These are phyloP conservation scores for Pseudonitzschia multiseries DNA, from an alignment of 108 stramenopile species.

Conservation along the genomic window DNA sequence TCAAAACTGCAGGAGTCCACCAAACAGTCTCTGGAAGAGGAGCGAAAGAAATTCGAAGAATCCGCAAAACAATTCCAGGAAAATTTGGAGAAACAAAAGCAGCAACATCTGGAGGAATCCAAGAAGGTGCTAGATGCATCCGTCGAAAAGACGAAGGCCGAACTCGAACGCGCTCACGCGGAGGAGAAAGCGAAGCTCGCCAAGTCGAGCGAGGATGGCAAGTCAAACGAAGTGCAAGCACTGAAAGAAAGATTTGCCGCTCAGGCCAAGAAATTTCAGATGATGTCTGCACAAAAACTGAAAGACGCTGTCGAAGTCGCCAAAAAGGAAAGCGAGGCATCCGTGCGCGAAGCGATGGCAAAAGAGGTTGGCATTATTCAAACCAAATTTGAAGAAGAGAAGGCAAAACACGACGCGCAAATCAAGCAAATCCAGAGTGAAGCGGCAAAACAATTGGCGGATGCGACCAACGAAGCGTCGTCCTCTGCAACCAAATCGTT, in stretches of 20 bases:
- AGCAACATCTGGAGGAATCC: conserved; percentile 36
- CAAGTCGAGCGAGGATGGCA: conserved; percentile 15
- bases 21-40: background rate
- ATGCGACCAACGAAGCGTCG: conserved; percentile 6
- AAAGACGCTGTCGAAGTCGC: conserved; percentile 23
- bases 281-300: conserved; percentile 15
- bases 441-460: conserved; percentile 18
- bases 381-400: conserved; percentile 17
- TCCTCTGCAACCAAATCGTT: conserved; percentile 2
- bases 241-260: conserved; percentile 29
- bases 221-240: conserved; percentile 24
- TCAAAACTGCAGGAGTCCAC: conserved; percentile 23
- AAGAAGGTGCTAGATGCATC: conserved; percentile 5
- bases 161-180: conserved; percentile 30
- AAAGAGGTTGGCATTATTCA: conserved; percentile 4
- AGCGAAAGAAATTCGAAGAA: conserved; percentile 29
- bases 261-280: conserved; percentile 34
- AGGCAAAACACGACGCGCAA: conserved; percentile 10
- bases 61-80: conserved; percentile 12
- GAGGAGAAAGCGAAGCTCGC: conserved; percentile 40
- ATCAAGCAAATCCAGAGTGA: conserved; percentile 17
- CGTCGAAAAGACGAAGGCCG: conserved; percentile 15
- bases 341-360: conserved; percentile 14
- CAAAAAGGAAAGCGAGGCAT: conserved; percentile 19
- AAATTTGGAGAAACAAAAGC: conserved; percentile 26